Base-by-base conservation (phyloP, 768 basidiomycete species). In the Pleurotus platypus region DNA sequence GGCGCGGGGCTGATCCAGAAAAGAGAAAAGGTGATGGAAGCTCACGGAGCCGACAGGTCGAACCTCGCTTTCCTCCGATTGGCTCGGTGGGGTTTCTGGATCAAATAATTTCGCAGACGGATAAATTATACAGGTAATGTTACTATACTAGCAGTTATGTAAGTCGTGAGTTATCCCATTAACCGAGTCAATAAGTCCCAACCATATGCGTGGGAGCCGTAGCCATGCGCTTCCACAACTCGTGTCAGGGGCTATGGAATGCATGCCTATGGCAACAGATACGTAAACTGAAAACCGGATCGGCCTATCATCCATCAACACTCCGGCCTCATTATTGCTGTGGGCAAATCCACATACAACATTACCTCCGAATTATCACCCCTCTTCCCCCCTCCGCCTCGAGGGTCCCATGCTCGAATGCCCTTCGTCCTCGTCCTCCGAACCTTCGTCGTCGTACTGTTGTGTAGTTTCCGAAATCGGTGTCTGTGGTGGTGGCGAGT, bases 1-100 rank as follows among this genome's bases (percentile, higher is more conserved):
- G 79, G 78, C 79, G 84, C 84, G 84, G 84, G 81, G 81, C 77
- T 77, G 83, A 78, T 55, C 60, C 46, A 64, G 61, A 61, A 63
- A 55, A 63, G 66, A 72, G 68, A 53, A 53, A 53, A 39, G 51
- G 51, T 53, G 51, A 73, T 69, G 67, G 70, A 48, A 49, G 67
- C 63, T 65, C 63, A 72, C 72, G 73, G 73, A 73, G 70, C 76
- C 77, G 75, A 78, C 51, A 22, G 42, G 8, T 16, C 18, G 51
- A 43, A 54, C 39, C 51, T 54, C 51, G 51, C 38, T 40, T 54
- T 54, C 38, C 51, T 54, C 51, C 51, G 51, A 54, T 54, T 54
- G 51, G 51, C 51, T 54, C 51, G 51, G 51, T 54, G 51, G 51
- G 38, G 18, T 18, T 54, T 39, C 49, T 39, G 42, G 2, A n/a